These are phyloP conservation scores for Penicillium antarcticum DNA, from an alignment of 495 filamentous ascomycete species.

Conservation along the genomic window DNA sequence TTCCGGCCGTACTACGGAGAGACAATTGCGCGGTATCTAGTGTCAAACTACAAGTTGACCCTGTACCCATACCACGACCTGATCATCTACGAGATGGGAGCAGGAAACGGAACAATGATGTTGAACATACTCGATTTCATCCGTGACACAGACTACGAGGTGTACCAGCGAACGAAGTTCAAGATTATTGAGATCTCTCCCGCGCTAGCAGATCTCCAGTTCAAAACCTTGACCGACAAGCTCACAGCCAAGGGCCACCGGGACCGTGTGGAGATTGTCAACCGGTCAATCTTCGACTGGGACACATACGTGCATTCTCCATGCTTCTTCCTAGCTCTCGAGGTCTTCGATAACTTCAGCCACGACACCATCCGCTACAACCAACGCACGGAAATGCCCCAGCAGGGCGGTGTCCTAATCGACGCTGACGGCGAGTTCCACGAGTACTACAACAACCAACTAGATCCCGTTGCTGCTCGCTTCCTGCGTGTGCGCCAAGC, in stretches of 20 bases:
- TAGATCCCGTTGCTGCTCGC: slow-evolving; percentile 80
- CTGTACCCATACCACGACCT: slow-evolving; percentile 95
- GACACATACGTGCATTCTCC: slow-evolving; percentile 76
- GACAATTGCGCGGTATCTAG: slow-evolving; percentile 88
- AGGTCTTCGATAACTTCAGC: slow-evolving; percentile 98
- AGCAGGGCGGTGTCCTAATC: slow-evolving; percentile 86
- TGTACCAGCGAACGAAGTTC: slow-evolving; percentile 92
- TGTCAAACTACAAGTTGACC: slow-evolving; percentile 92
- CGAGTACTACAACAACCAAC: slow-evolving; percentile 76
- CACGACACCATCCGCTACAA: slow-evolving; percentile 94
- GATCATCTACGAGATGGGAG: slow-evolving; percentile 98
- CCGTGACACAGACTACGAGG: slow-evolving; percentile 79
- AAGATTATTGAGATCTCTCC: slow-evolving; percentile 93
- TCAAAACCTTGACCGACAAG: slow-evolving; percentile 59
- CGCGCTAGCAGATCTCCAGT: slow-evolving; percentile 73
- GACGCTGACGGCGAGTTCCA: slow-evolving; percentile 84
- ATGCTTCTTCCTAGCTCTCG: slow-evolving; percentile 97
- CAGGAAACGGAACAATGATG: slow-evolving; percentile 97
- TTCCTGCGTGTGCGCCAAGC: slow-evolving; percentile 76
- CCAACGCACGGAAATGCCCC: slow-evolving; percentile 63
- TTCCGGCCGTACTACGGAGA: slow-evolving; percentile 97
- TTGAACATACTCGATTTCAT: slow-evolving; percentile 97
- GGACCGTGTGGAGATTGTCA: slow-evolving; percentile 87
- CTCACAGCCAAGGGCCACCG: slow-evolving; percentile 69
- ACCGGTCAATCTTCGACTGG: slow-evolving; percentile 95